Conservation (phyloP, 352 stramenopile species). For the Aphanomyces astaci region DNA sequence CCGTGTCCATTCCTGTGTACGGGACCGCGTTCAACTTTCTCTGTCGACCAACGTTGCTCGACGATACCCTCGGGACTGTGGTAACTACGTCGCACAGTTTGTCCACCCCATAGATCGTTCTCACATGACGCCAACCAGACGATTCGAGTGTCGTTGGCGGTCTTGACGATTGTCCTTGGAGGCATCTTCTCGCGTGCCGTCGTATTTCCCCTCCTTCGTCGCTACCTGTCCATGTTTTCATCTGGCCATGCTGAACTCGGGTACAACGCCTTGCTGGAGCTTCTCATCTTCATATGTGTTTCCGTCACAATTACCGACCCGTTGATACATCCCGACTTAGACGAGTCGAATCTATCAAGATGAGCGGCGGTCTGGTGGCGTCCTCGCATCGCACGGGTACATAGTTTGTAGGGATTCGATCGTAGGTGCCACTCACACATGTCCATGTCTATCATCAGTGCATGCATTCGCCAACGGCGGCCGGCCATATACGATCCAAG, state of each 20-base stretch:
- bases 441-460: not conserved
- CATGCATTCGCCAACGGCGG: slow-evolving; percentile 11
- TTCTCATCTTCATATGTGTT: not conserved
- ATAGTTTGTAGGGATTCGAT: too few species aligned
- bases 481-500: not conserved
- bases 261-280: not conserved
- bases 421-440: too few species aligned
- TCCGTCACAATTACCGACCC: too few species aligned
- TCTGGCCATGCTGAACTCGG: slow-evolving; percentile 15
- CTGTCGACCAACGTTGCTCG: not conserved
- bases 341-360: not conserved
- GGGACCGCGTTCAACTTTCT: slow-evolving; percentile 21
- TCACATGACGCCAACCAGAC: not conserved
- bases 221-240: slow-evolving; percentile 15
- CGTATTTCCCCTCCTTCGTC: slow-evolving; percentile 13
- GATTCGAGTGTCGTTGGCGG: not conserved
- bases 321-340: not conserved
- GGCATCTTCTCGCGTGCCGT: not conserved
- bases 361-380: not conserved
- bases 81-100: slow-evolving; percentile 9
- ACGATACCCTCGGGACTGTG: slow-evolving; percentile 11
- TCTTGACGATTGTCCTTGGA: not conserved
- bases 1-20: slow-evolving; percentile 8
- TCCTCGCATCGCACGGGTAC: not conserved
- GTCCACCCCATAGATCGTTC: not conserved